Percentiles rank a stretch among this genome's conserved stretches.
phyloP scores from a whole-genome alignment of 805 yeast genomes.

The Sugiyamaella valdiviana region DNA sequence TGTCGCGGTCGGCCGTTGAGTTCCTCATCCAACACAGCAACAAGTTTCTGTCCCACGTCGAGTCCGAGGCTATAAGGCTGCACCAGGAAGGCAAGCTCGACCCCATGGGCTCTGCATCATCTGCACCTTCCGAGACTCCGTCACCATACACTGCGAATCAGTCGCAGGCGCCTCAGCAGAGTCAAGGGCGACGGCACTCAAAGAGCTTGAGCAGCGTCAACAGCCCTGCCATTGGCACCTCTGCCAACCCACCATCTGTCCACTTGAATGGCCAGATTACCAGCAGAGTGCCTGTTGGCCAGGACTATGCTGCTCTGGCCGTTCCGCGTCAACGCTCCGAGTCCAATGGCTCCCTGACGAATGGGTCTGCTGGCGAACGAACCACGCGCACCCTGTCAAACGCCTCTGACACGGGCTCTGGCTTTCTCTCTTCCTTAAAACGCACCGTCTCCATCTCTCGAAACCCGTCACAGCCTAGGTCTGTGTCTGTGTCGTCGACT shows the following conservation, averaged over 20 bases:
- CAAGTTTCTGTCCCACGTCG: conserved; percentile 54
- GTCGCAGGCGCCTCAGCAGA: background rate
- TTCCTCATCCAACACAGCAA: conserved; percentile 83
- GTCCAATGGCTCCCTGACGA: background rate
- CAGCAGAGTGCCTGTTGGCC: background rate
- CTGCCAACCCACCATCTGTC: background rate
- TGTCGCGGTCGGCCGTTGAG: conserved; percentile 80
- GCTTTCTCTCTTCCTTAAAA: conserved; percentile 13
- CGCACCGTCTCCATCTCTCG: conserved; percentile 17
- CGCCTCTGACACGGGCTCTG: conserved; percentile 2
- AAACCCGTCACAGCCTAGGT: conserved; percentile 11
- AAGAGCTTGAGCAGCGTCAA: conserved; percentile 27
- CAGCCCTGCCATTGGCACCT: background rate
- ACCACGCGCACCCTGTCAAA: background rate
- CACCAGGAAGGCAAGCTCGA: conserved; percentile 19
- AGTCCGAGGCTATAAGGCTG: conserved; percentile 28
- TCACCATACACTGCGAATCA: background rate
- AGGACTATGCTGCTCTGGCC: background rate
- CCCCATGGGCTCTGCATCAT: background rate
- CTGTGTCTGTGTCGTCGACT: conserved; percentile 16
- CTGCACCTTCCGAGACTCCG: background rate
- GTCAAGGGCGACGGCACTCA: conserved; percentile 24
- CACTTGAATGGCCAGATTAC: background rate
- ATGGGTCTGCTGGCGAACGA: background rate
- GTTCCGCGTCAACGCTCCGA: background rate